Evolutionary conservation across 345 rosid species (phyloP).

Genomic region (Pelargonium nanum): DNA sequence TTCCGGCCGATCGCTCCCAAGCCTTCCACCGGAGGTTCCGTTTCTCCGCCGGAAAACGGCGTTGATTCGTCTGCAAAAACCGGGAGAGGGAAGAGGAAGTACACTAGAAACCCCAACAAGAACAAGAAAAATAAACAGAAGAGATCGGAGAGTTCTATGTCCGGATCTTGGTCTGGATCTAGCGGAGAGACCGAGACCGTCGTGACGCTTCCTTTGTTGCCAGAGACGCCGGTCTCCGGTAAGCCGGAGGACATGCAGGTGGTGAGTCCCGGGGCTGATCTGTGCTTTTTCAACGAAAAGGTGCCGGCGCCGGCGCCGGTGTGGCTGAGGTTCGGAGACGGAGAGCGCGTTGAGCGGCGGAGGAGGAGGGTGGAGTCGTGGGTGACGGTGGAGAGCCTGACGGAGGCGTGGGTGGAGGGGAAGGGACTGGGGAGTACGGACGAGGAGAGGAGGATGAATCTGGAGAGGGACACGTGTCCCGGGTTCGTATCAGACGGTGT

Average conservation of each 20-base stretch:
- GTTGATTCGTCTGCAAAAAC: background rate
- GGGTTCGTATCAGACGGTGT: conserved; percentile 37
- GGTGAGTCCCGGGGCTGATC: background rate
- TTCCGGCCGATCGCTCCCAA: conserved; percentile 23
- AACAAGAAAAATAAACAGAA: background rate
- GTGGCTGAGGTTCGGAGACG: too few species aligned
- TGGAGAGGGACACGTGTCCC: conserved; percentile 35
- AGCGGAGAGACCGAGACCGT: background rate
- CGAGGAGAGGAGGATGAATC: conserved; percentile 19
- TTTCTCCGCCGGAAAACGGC: conserved; percentile 2
- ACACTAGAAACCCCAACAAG: conserved; percentile 10
- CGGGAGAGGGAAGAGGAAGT: conserved; percentile 21
- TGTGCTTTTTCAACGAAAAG: background rate
- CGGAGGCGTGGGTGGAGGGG: conserved; percentile 14
- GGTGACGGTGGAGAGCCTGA: conserved; percentile 40
- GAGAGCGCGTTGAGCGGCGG: too few species aligned
- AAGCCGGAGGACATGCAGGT: background rate
- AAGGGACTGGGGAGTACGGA: conserved; percentile 24
- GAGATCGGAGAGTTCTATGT: background rate
- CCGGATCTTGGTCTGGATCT: too few species aligned
- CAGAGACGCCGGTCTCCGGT: conserved; percentile 9
- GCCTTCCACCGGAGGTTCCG: conserved; percentile 9
- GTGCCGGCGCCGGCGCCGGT: too few species aligned
- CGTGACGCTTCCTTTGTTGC: conserved; percentile 17
- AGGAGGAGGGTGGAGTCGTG: conserved; percentile 42